These are phyloP conservation scores for Pseudogymnoascus sp. DNA, from an alignment of 2,329 filamentous ascomycete genomes.

Conservation along the genomic window DNA sequence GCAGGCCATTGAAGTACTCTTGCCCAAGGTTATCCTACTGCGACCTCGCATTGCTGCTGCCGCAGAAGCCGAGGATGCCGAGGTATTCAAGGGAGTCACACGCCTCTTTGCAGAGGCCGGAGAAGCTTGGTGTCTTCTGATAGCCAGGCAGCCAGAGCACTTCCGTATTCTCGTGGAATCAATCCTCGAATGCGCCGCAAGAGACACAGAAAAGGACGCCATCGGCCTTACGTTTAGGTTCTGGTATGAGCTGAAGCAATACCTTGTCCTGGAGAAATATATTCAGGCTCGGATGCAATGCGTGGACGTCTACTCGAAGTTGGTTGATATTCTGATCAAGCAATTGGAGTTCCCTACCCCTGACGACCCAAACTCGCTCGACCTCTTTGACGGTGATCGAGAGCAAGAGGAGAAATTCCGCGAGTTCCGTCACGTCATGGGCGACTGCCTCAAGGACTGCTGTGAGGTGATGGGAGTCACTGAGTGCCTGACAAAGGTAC, in stretches of 20 bases:
- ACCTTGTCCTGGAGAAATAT: conserved; percentile 83
- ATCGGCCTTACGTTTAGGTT: conserved; percentile 93
- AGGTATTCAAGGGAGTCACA: conserved; percentile 80
- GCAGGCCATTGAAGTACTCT: conserved; percentile 69
- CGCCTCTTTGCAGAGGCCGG: conserved; percentile 88
- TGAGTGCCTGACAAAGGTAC: conserved; percentile 83
- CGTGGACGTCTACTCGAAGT: conserved; percentile 72
- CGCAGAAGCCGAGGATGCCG: conserved; percentile 72
- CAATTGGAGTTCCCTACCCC: conserved; percentile 81
- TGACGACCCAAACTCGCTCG: conserved; percentile 61
- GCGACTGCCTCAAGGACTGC: conserved; percentile 92
- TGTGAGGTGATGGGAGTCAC: conserved; percentile 93
- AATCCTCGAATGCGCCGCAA: conserved; percentile 81
- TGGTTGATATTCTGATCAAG: conserved; percentile 87
- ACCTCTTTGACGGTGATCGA: conserved; percentile 90
- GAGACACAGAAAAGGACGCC: conserved; percentile 82
- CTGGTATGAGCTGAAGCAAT: conserved; percentile 98
- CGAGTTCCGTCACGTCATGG: conserved; percentile 94
- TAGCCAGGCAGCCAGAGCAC: conserved; percentile 71
- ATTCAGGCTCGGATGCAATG: conserved; percentile 69
- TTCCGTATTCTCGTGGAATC: conserved; percentile 83
- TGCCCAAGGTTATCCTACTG: conserved; percentile 70
- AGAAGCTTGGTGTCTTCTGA: conserved; percentile 86
- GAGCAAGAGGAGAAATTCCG: conserved; percentile 96
- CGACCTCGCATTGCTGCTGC: conserved; percentile 66